phyloP scores from a whole-genome alignment of 768 basidiomycete genomes.

The Pulveroboletus sp. region DNA sequence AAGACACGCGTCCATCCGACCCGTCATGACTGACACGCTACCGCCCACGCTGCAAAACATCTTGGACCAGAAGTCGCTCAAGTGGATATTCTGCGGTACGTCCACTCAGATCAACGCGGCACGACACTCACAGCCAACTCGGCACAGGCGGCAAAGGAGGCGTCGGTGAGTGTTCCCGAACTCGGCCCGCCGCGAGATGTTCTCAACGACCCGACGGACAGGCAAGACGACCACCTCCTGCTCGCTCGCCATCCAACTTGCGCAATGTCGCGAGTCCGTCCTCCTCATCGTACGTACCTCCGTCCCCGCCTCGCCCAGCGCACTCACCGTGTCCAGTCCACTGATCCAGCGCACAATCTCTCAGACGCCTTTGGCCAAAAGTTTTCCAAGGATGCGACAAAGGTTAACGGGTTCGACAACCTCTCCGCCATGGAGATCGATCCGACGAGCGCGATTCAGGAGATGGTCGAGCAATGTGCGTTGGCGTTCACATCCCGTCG shows the following conservation, averaged over 20 bases:
- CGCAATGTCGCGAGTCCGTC: constrained; percentile 88
- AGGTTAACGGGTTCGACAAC: constrained; percentile 96
- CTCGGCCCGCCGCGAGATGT: not conserved
- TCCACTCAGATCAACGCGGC: constrained; percentile 20
- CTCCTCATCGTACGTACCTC: constrained; percentile 77
- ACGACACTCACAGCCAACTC: constrained; percentile 12
- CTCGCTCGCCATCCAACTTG: constrained; percentile 94
- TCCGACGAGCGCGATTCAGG: constrained; percentile 94
- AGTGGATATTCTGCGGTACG: constrained; percentile 99
- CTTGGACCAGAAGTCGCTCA: constrained; percentile 86
- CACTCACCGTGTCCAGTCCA: constrained; percentile 56
- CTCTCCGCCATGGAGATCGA: constrained; percentile 99
- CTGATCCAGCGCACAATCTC: constrained; percentile 99
- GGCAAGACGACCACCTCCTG: constrained; percentile 99
- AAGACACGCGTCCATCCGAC: constrained; percentile 19
- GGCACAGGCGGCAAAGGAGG: constrained; percentile 92
- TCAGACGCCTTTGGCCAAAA: constrained; percentile 99
- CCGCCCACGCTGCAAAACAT: constrained; percentile 90
- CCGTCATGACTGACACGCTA: constrained; percentile 55
- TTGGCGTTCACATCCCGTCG: constrained; percentile 17
- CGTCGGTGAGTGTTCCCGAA: constrained; percentile 62
- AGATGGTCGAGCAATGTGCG: constrained; percentile 96
- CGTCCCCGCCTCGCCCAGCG: not conserved
- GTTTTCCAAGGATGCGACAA: constrained; percentile 98
- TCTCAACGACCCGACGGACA: constrained; percentile 27